A percentile compares a stretch with the other conserved stretches of the same genome.
phyloP scores from a whole-genome alignment of 2,329 filamentous ascomycete genomes.

The Sarocladium strictum region DNA sequence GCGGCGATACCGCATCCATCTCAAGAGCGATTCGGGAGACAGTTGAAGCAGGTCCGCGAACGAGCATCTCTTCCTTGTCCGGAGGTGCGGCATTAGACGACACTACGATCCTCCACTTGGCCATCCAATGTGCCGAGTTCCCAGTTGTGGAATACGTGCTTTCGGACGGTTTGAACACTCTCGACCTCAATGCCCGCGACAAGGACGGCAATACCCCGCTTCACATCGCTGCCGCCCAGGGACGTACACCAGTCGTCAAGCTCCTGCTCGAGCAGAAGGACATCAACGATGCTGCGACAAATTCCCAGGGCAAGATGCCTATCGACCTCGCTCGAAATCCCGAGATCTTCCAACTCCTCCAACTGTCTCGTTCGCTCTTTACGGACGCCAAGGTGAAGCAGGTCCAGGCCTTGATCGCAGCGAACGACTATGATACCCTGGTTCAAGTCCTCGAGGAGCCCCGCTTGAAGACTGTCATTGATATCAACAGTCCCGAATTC shows the following conservation, averaged over 20 bases:
- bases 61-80: slow-evolving; percentile 50
- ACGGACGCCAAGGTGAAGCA: slow-evolving; percentile 80
- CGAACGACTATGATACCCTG: slow-evolving; percentile 69
- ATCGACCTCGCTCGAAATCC: slow-evolving; percentile 86
- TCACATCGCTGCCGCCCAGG: slow-evolving; percentile 79
- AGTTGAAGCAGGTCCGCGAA: slow-evolving; percentile 43
- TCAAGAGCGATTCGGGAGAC: slow-evolving; percentile 75
- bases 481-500: slow-evolving; percentile 88
- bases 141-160: slow-evolving; percentile 94
- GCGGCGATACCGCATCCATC: slow-evolving; percentile 85
- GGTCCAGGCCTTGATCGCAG: slow-evolving; percentile 71
- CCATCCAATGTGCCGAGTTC: slow-evolving; percentile 90
- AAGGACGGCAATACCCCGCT: slow-evolving; percentile 92
- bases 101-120: slow-evolving; percentile 85
- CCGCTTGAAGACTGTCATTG: slow-evolving; percentile 77
- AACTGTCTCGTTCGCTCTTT: slow-evolving; percentile 83
- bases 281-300: slow-evolving; percentile 84
- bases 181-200: slow-evolving; percentile 87
- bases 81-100: slow-evolving; percentile 57
- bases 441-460: slow-evolving; percentile 79
- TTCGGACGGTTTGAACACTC: slow-evolving; percentile 58
- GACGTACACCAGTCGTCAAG: slow-evolving; percentile 72
- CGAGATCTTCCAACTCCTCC: slow-evolving; percentile 92
- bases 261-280: slow-evolving; percentile 74
- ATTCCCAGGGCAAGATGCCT: slow-evolving; percentile 77